A percentile compares a stretch with the other conserved stretches of the same genome.
These are phyloP conservation scores for Starmera quercuum DNA, from an alignment of 805 yeast species.

Conservation along the genomic window DNA sequence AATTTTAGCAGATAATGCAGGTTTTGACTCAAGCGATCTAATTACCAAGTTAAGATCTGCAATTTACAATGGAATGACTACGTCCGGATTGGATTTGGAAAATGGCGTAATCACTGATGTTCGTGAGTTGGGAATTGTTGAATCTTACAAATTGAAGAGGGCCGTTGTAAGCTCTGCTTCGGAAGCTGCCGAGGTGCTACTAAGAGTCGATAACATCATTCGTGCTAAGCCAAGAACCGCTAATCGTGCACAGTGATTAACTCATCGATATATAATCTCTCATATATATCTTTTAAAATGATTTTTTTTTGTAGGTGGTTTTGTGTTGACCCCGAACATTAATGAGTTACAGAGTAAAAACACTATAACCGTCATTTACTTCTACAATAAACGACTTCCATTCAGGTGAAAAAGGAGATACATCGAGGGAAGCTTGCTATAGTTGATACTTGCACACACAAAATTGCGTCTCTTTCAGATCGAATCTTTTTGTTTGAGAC, in stretches of 20 bases:
- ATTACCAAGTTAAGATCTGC: conserved; percentile 87
- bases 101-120: conserved; percentile 85
- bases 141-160: conserved; percentile 82
- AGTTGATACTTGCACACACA: too few species aligned
- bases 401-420: too few species aligned
- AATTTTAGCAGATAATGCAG: conserved; percentile 94
- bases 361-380: too few species aligned
- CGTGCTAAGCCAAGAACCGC: conserved; percentile 98
- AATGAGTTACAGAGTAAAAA: too few species aligned
- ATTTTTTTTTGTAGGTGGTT: too few species aligned
- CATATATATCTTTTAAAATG: too few species aligned
- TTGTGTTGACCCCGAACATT: too few species aligned
- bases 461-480: too few species aligned
- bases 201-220: conserved; percentile 94
- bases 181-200: conserved; percentile 95
- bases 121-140: conserved; percentile 90
- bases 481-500: too few species aligned
- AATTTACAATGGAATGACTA: conserved; percentile 77
- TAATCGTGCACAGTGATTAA: conserved; percentile 62
- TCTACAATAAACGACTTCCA: too few species aligned
- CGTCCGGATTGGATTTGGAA: conserved; percentile 86
- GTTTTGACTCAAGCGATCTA: conserved; percentile 87
- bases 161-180: conserved; percentile 94
- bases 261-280: too few species aligned
- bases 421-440: too few species aligned